Percentiles rank a stretch among this genome's conserved stretches.
Evolutionary conservation across 1,284 basidiomycete genomes (phyloP).

Genomic region (Malassezia pachydermatis): DNA sequence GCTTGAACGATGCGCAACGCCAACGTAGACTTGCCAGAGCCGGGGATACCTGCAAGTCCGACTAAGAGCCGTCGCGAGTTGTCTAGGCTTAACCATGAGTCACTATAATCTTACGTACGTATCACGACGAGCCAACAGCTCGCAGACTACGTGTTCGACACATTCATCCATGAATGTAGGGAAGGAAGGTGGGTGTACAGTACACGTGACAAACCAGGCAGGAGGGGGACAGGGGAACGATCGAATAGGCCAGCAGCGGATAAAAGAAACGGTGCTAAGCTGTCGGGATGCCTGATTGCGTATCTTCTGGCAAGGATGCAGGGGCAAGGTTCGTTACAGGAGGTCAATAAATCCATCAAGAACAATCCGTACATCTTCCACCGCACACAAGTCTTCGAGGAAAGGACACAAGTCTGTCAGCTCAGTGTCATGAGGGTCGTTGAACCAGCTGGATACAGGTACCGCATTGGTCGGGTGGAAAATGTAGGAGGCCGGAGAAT

Average conservation of each 20-base stretch:
- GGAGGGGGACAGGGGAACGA: neutral
- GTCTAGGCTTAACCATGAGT: neutral
- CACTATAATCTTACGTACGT: neutral
- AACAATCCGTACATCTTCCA: slow-evolving; percentile 83
- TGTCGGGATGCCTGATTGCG: too few species aligned
- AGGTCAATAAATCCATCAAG: slow-evolving; percentile 55
- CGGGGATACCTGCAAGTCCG: slow-evolving; percentile 68
- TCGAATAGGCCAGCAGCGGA: neutral
- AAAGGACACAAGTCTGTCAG: slow-evolving; percentile 89
- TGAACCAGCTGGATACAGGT: slow-evolving; percentile 98
- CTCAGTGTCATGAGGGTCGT: slow-evolving; percentile 70
- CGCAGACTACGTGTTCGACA: neutral
- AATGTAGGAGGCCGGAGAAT: slow-evolving; percentile 96
- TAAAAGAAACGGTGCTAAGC: too few species aligned
- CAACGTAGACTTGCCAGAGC: slow-evolving; percentile 70
- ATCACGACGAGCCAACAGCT: neutral
- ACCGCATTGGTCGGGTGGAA: slow-evolving; percentile 99
- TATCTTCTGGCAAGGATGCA: too few species aligned
- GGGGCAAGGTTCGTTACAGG: slow-evolving; percentile 1
- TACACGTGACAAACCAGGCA: slow-evolving; percentile 9
- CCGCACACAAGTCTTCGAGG: slow-evolving; percentile 71
- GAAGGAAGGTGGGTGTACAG: neutral
- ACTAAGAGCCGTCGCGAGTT: slow-evolving; percentile 54
- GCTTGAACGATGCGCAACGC: slow-evolving; percentile 52
- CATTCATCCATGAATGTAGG: neutral